Evolutionary conservation across 352 stramenopile species (phyloP), one percentile per base, ranked within the genome.

Genomic region (Globisporangium uncinulatum): DNA sequence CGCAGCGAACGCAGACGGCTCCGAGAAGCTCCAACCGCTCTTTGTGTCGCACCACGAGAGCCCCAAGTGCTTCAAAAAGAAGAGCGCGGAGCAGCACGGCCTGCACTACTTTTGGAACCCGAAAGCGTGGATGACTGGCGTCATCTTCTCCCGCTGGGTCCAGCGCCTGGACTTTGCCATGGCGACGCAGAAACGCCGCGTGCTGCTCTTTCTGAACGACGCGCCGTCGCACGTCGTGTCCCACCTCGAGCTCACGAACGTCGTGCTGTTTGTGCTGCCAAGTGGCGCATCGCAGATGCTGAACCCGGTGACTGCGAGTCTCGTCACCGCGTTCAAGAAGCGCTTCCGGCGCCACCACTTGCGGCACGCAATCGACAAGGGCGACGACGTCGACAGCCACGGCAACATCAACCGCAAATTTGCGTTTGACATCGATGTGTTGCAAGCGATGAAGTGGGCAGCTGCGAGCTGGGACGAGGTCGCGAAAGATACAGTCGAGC

Each of bases 31-130:
- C 9, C 79, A 88, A 65, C 83, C 83, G 15, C 57, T 94, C 8
- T 92, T 89, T 56, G 76, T 94, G 14, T 89, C 79, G n/a, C 81
- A 94, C 52, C 71, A 86, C 39, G 77, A 89, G 45, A 70, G 86
- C 42, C 83, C 83, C 4, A 81, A 88, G 50, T 91, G 80, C 59
- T 94, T 91, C 61, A 67, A 70, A 3, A 88, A 85, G 44, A 89
- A 90, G 37, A 74, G 67, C n/a, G 75, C 83, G 1, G 81, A 91
- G 59, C 76, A 92, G 67, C 76, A 91, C 53, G 78, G 74, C 15
- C 65, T 94, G 32, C 80, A 92, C 62, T 94, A 94, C 71, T 89
- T 89, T 56, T 85, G 65, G 67, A 94, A 94, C 67, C 72, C 72
- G 61, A 90, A 89, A 57, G 80, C 81, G 15, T 90, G 80, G 79